Evolutionary conservation across 2,329 filamentous ascomycete species (phyloP).

Genomic region (Fusarium heterosporum): DNA sequence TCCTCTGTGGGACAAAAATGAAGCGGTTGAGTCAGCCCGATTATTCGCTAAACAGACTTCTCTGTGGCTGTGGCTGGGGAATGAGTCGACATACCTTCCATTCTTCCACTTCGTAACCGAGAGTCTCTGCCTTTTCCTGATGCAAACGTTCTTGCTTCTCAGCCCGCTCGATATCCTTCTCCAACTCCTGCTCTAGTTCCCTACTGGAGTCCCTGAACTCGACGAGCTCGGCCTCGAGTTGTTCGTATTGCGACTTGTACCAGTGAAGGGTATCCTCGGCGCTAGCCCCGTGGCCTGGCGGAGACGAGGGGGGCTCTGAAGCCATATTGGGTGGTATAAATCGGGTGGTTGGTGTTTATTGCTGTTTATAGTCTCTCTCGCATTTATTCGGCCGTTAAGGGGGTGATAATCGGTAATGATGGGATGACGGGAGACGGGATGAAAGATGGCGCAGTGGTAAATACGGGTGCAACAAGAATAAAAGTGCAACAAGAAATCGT

Average conservation of each 20-base stretch:
- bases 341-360: conserved; percentile 19
- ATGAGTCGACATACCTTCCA: conserved; percentile 81
- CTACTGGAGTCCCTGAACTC: conserved; percentile 96
- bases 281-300: conserved; percentile 65
- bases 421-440: conserved; percentile 10
- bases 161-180: conserved; percentile 94
- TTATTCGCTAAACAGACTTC: background rate
- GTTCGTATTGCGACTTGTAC: conserved; percentile 97
- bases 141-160: conserved; percentile 91
- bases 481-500: conserved; percentile 17
- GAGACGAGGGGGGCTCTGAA: conserved; percentile 70
- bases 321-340: conserved; percentile 57
- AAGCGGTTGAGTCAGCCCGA: conserved; percentile 28
- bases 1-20: conserved; percentile 69
- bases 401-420: conserved; percentile 22
- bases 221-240: conserved; percentile 87
- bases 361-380: conserved; percentile 32
- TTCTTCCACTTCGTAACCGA: conserved; percentile 93
- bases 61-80: conserved; percentile 1
- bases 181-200: conserved; percentile 92
- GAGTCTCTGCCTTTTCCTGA: conserved; percentile 85
- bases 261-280: conserved; percentile 84
- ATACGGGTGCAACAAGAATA: conserved; percentile 12
- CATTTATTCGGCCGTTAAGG: conserved; percentile 23
- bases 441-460: conserved; percentile 20